Base-by-base conservation (phyloP, 1,284 basidiomycete genomes). In the Puccinia sorghi region DNA sequence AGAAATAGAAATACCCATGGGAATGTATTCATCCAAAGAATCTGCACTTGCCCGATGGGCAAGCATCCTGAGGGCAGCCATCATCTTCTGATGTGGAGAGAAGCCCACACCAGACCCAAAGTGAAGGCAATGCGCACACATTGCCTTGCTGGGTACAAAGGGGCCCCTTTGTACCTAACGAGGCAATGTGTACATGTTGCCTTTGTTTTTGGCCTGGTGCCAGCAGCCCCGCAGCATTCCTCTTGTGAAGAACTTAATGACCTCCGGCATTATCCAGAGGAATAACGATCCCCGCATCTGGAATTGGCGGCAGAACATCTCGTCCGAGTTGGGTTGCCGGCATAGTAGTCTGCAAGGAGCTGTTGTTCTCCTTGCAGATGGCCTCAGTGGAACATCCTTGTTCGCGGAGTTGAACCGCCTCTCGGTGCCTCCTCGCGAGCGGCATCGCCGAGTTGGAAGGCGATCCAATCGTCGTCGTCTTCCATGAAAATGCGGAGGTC, bases 1-100 rank as follows among this genome's bases (percentile, higher is more conserved):
- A 46, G 43, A 46, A 46, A 46, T 1, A 17, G 2, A 46, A 17
- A 46, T 46, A 22, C 48, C 48, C 43, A 70, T 50, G 17, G 48
- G 12, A n/a, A 56, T 12, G 25, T 71, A 22, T 52, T 56, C 37
- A 43, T 71, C 69, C 17, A 54, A 8, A 2, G 50, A 54, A 20
- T 71, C 50, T 7, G 69, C 50, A 22, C 50, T 52, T 17, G 46
- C n/a, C 2, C 69, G 27, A 54, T 71, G 56, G 4, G 69, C 50
- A 8, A 71, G 69, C 69, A 71, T 71, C 20, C 69, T 39, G 1
- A 71, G 17, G 13, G 46, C 69, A 7, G 27, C 9, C 0, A 5
- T 56, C 2, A 52, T 17, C 32, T 71, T 71, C 13, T 71, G 69
- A 37, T 39, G 22, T 7, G 48, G 48, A 2, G 27, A 39, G 22